Base-by-base conservation (phyloP, 495 filamentous ascomycete species). In the Neurospora tetraspora region DNA sequence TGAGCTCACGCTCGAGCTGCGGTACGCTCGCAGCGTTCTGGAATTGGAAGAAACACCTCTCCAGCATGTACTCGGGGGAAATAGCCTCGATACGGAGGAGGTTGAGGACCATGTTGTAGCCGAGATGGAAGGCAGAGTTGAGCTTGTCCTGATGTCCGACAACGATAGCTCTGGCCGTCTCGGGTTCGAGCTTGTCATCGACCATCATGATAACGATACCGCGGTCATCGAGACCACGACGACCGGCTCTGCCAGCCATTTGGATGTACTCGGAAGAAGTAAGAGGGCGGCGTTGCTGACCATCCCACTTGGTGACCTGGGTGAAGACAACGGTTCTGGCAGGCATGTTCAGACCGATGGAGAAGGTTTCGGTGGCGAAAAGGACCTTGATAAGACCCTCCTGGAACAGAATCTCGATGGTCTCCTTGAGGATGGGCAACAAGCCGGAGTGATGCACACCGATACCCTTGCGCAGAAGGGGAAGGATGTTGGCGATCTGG, bases 131-230 rank as follows among this genome's bases (percentile, higher is more conserved):
- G 16, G 96, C 96, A 4, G 96, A 98, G 81, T 98, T 98, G 47
- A 99, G 88, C 59, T 93, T 91, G 80, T 99, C 96, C 79, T 99
- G 96, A 78, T 97, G 91, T 78, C 96, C 96, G 70, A 95, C 92
- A 37, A 99, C 96, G 73, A 99, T 97, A 69, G 92, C 91, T 81
- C 96, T 96, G 36, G 96, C 96, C 71, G 91, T 88, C 2, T 91
- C 89, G n/a, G 96, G 96, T 74, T 98, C 96, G 88, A 99, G 96
- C 82, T 94, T 92, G 78, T 94, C 92, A 74, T 96, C 92, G 70
- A 99, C 89, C 96, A 99, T 99, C 92, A 99, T 97, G 78, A 99
- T 99, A 76, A 98, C 96, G 78, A 99, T 97, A 87, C 96, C 96
- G 71, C 96, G 92, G 69, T 98, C 96, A 83, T 99, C 96, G 71